Conservation (phyloP, 768 basidiomycete species). For the Mycena capillaripes region DNA sequence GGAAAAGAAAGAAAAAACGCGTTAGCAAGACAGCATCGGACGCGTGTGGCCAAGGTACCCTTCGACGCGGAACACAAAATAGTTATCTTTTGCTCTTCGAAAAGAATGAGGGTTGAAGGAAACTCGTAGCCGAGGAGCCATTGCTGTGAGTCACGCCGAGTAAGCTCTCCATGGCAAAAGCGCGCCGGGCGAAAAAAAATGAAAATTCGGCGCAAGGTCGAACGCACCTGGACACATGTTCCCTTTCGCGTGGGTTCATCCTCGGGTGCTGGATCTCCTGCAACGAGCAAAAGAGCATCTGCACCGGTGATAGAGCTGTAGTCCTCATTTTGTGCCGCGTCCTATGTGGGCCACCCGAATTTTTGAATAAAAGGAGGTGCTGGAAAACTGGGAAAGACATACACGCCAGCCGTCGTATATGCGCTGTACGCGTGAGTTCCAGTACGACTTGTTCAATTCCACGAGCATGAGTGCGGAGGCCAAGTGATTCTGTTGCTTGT, state of each 20-base stretch:
- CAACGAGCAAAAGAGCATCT: conserved; percentile 78
- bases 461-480: conserved; percentile 64
- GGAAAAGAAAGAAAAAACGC: conserved; percentile 12
- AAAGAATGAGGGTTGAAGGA: conserved; percentile 91
- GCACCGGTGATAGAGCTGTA: conserved; percentile 75
- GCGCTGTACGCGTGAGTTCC: conserved; percentile 68
- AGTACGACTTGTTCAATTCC: conserved; percentile 76
- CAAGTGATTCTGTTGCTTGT: neutral
- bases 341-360: conserved; percentile 54
- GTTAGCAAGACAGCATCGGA: conserved; percentile 20
- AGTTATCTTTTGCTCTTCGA: conserved; percentile 80
- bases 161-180: conserved; percentile 25
- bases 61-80: conserved; percentile 92
- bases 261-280: conserved; percentile 86
- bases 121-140: conserved; percentile 99
- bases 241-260: conserved; percentile 94
- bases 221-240: conserved; percentile 88
- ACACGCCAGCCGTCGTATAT: conserved; percentile 78
- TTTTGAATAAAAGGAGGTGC: conserved; percentile 30
- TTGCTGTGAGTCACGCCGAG: conserved; percentile 67
- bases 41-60: conserved; percentile 63
- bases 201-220: neutral
- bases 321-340: conserved; percentile 78
- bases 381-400: conserved; percentile 42
- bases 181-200: conserved; percentile 24